Evolutionary conservation across 1,284 basidiomycete species (phyloP).

Genomic region (Irpex rosettiformis): DNA sequence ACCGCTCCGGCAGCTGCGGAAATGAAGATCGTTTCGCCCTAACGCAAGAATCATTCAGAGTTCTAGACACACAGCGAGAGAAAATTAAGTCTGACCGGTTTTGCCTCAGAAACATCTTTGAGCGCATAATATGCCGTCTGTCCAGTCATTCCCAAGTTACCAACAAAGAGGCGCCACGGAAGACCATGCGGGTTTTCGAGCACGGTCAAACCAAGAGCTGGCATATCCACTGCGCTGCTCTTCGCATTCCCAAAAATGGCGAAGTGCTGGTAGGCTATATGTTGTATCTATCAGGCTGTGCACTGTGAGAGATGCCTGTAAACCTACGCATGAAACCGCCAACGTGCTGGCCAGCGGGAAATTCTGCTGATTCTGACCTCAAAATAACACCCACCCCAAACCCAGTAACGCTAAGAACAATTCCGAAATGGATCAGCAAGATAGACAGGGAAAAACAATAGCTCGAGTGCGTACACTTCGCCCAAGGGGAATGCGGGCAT

Average conservation of each 20-base stretch:
- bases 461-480: constrained; percentile 13
- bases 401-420: constrained; percentile 11
- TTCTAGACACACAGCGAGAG: neutral
- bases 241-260: neutral
- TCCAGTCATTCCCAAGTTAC: constrained; percentile 27
- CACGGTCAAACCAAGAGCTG: neutral
- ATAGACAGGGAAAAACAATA: neutral
- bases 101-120: constrained; percentile 18
- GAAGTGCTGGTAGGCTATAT: neutral
- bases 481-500: constrained; percentile 2
- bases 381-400: constrained; percentile 38
- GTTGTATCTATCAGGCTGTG: neutral
- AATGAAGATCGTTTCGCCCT: constrained; percentile 45
- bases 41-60: neutral
- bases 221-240: constrained; percentile 4
- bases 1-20: constrained; percentile 46
- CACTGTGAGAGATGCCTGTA: too few species aligned
- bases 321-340: constrained; percentile 29
- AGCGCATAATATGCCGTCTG: constrained; percentile 17
- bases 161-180: constrained; percentile 25
- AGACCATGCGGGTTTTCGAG: neutral
- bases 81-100: constrained; percentile 8
- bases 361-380: constrained; percentile 35
- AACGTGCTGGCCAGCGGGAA: constrained; percentile 40
- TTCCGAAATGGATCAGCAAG: neutral